Evolutionary conservation across 306 rosid genomes (phyloP).

Genomic region (Gillenia trifoliata): DNA sequence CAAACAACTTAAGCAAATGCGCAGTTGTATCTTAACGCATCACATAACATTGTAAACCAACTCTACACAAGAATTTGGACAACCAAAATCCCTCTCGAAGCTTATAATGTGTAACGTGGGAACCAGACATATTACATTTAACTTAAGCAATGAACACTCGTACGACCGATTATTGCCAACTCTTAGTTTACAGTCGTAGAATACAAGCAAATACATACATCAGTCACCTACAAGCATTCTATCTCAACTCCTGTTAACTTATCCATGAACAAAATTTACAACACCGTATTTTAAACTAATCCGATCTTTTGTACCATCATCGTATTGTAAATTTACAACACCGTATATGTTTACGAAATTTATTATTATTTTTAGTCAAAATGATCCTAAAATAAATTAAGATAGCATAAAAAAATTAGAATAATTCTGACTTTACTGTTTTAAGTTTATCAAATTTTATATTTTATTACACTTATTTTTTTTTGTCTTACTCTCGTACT

Average conservation of each 20-base stretch:
- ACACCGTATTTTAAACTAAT: too few species aligned
- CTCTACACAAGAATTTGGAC: background rate
- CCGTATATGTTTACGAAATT: too few species aligned
- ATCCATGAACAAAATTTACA: constrained; percentile 34
- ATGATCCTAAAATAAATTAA: too few species aligned
- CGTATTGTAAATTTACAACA: too few species aligned
- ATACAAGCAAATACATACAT: background rate
- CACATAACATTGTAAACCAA: background rate
- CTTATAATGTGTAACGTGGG: background rate
- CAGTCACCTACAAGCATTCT: background rate
- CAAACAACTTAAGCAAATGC: background rate
- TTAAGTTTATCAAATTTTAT: too few species aligned
- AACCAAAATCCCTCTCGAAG: background rate
- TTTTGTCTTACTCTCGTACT: too few species aligned
- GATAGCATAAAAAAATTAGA: too few species aligned
- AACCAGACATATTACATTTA: background rate
- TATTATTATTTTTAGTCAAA: too few species aligned
- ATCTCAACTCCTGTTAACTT: background rate
- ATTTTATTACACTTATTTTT: too few species aligned
- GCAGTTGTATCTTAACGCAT: background rate
- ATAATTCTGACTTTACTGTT: too few species aligned
- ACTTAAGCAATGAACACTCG: background rate
- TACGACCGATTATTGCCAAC: background rate
- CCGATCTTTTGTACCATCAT: too few species aligned
- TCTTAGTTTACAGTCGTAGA: constrained; percentile 13